phyloP scores from a whole-genome alignment of 2,329 filamentous ascomycete species.

The Lasiodiplodia gonubiensis region DNA sequence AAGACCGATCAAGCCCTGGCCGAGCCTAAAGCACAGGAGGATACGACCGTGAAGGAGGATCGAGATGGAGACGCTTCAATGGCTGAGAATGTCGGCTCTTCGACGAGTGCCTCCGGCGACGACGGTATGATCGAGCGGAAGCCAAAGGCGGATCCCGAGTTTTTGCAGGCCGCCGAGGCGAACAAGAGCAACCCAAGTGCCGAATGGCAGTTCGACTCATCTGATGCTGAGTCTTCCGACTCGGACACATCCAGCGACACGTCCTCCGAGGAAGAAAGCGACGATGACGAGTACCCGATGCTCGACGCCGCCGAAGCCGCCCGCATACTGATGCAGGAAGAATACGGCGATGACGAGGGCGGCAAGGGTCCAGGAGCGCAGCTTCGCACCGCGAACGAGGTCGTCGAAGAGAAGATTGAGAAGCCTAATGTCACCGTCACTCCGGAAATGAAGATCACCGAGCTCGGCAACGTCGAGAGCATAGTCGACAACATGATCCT shows the following conservation, averaged over 20 bases:
- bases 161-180: conserved; percentile 51
- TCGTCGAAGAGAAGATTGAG: conserved; percentile 52
- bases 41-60: conserved; percentile 17
- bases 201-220: conserved; percentile 78
- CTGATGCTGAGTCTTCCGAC: conserved; percentile 65
- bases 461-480: conserved; percentile 76
- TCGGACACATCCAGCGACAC: conserved; percentile 53
- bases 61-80: neutral
- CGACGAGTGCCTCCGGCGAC: conserved; percentile 4
- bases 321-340: conserved; percentile 82
- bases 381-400: conserved; percentile 83
- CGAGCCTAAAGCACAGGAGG: conserved; percentile 2
- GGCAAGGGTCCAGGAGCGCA: conserved; percentile 66
- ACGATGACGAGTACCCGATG: conserved; percentile 66
- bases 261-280: conserved; percentile 57
- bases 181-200: conserved; percentile 62
- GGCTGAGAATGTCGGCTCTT: neutral
- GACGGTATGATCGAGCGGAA: conserved; percentile 28
- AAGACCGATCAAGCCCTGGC: neutral
- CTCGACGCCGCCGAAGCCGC: conserved; percentile 83
- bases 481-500: conserved; percentile 80
- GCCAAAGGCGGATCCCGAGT: conserved; percentile 45
- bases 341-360: conserved; percentile 74
- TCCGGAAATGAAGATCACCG: conserved; percentile 74
- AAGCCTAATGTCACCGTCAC: conserved; percentile 82